Evolutionary conservation across 176 grass and related monocot species (phyloP).

Genomic region (Juncus inflexus): DNA sequence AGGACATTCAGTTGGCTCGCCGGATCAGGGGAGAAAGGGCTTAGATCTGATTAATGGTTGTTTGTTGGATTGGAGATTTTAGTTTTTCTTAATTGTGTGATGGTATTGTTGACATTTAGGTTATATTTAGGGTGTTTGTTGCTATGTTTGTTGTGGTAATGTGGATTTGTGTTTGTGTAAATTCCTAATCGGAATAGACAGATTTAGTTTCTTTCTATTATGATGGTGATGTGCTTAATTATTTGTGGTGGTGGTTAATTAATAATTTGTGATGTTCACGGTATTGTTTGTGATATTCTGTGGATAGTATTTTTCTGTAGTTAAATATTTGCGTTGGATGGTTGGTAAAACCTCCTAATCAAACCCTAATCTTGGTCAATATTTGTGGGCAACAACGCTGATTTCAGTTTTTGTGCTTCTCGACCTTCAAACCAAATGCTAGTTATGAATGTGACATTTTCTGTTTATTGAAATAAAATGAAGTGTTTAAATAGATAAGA

Average conservation of each 20-base stretch:
- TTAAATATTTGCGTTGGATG: neutral
- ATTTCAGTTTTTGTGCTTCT: too few relatives aligned
- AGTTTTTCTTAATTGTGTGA: neutral
- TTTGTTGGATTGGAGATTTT: neutral
- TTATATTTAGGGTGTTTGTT: constrained; percentile 14
- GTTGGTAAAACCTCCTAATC: neutral
- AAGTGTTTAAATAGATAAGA: too few relatives aligned
- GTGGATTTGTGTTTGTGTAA: constrained; percentile 14
- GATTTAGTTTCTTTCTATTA: constrained; percentile 10
- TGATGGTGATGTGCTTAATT: too few relatives aligned
- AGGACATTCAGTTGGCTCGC: constrained; percentile 25
- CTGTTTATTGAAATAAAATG: too few relatives aligned
- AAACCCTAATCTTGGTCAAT: too few relatives aligned
- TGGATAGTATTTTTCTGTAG: neutral
- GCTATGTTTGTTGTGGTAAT: constrained; percentile 1
- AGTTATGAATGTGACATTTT: too few relatives aligned
- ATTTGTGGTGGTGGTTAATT: too few relatives aligned
- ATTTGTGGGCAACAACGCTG: too few relatives aligned
- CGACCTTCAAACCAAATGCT: too few relatives aligned
- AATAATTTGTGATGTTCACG: too few relatives aligned
- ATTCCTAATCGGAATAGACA: constrained; percentile 19
- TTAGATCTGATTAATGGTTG: neutral
- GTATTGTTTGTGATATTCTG: neutral
- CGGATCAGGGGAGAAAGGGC: constrained; percentile 24
- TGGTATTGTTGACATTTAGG: neutral